These are phyloP conservation scores for Diaporthe eres DNA, from an alignment of 2,329 filamentous ascomycete species.

Conservation along the genomic window DNA sequence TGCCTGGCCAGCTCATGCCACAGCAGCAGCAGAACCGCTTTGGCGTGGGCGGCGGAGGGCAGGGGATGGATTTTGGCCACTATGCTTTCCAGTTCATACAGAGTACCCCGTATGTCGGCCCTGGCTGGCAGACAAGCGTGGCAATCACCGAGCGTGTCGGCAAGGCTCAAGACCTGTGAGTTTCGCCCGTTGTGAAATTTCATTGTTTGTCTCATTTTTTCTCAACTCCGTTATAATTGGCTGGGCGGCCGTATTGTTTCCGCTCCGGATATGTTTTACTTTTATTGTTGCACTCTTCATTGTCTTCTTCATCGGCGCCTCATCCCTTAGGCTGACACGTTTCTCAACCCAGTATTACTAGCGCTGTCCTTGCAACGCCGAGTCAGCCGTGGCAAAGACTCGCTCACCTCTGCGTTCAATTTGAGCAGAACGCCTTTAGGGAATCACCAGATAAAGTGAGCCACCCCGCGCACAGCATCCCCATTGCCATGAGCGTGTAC, in stretches of 20 bases:
- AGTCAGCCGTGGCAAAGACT: slow-evolving; percentile 57
- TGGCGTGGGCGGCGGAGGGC: slow-evolving; percentile 29
- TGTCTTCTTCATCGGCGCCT: slow-evolving; percentile 1
- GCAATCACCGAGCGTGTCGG: slow-evolving; percentile 50
- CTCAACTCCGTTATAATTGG: not conserved
- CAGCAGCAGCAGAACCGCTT: slow-evolving; percentile 53
- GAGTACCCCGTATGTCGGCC: slow-evolving; percentile 34
- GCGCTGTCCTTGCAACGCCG: slow-evolving; percentile 62
- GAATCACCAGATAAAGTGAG: slow-evolving; percentile 64
- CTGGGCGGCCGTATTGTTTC: not conserved
- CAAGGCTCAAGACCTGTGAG: slow-evolving; percentile 55
- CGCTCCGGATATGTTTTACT: not conserved
- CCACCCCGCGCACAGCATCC: slow-evolving; percentile 9
- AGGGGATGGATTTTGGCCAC: slow-evolving; percentile 48
- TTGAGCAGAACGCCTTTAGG: slow-evolving; percentile 64
- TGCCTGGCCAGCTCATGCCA: slow-evolving; percentile 64
- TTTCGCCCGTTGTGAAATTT: slow-evolving; percentile 20
- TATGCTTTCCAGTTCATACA: slow-evolving; percentile 55
- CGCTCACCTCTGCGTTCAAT: slow-evolving; percentile 58
- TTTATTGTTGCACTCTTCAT: slow-evolving; percentile 7
- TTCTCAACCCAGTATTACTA: slow-evolving; percentile 61
- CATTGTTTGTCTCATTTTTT: slow-evolving; percentile 15
- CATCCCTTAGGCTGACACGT: not conserved
- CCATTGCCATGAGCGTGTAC: slow-evolving; percentile 28
- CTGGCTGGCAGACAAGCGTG: slow-evolving; percentile 53